These are phyloP conservation scores for Thermomucor indicae-seudaticae DNA, from an alignment of 371 early-diverging fungal species.

Conservation along the genomic window DNA sequence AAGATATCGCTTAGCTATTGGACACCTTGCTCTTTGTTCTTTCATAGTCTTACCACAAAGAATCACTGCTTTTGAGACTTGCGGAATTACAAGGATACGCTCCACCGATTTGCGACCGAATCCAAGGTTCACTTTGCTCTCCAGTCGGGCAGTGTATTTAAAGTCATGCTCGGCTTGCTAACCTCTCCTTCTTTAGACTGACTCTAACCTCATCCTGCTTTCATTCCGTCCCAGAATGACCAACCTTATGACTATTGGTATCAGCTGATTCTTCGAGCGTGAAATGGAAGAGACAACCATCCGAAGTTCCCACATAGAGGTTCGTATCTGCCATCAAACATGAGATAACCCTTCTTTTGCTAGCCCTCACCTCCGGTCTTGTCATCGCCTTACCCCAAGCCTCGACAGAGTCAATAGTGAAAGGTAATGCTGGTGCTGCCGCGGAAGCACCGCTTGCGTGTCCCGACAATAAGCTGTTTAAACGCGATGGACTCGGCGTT, in stretches of 20 bases:
- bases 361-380: background rate
- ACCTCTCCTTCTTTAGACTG: background rate
- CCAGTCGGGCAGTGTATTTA: slow-evolving; percentile 41
- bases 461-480: slow-evolving; percentile 15
- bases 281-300: slow-evolving; percentile 68
- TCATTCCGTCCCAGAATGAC: background rate
- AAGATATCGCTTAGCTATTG: background rate
- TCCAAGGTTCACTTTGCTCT: slow-evolving; percentile 51
- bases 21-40: background rate
- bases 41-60: slow-evolving; percentile 55
- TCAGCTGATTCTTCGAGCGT: slow-evolving; percentile 40
- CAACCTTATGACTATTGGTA: slow-evolving; percentile 5
- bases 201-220: background rate
- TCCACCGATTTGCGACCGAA: slow-evolving; percentile 66
- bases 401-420: slow-evolving; percentile 46
- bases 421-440: slow-evolving; percentile 1
- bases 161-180: slow-evolving; percentile 12
- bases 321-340: slow-evolving; percentile 45
- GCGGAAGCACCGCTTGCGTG: slow-evolving; percentile 4
- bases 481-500: slow-evolving; percentile 17
- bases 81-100: slow-evolving; percentile 60
- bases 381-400: slow-evolving; percentile 49
- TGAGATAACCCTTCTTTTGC: background rate
- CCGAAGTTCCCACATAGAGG: slow-evolving; percentile 72
- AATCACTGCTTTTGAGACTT: slow-evolving; percentile 68